Evolutionary conservation across 495 filamentous ascomycete genomes (phyloP), one percentile per base, ranked within the genome.

Genomic region (Friedmanniomyces simplex): DNA sequence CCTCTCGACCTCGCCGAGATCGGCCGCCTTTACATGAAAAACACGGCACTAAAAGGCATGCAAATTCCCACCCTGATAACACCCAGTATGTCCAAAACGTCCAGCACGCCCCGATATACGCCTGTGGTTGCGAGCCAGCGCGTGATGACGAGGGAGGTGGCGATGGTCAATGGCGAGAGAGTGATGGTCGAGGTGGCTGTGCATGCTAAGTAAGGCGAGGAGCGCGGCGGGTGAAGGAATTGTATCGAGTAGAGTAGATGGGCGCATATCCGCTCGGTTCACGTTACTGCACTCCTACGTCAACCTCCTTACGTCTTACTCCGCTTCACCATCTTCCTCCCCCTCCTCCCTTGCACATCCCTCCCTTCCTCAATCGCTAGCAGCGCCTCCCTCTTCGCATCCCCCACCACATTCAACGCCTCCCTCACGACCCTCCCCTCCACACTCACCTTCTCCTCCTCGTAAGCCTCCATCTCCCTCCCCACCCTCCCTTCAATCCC

Each of bases 341-440:
- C 86, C 65, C 85, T 75, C 73, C 87, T 87, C 11, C 87, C 87
- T 34, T 78, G 78, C 24, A 96, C 87, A 70, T 96, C 90, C 63
- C 85, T 82, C 4, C 86, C 84, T 72, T 97, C 91, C 62, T 95
- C 93, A 68, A 97, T 87, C 71, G 91, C 87, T 53, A 95, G 69
- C 66, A 86, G 63, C 2, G 90, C 94, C 69, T 94, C 86, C 50
- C 91, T 77, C 77, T 96, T 97, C 76, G 89, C 91, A 71, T 89
- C 84, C 13, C 88, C 84, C 13, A 99, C 91, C 43, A 86, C 72
- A 78, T 95, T 95, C 67, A 99, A 71, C 48, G 82, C 79, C 50
- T 90, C 89, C 51, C 86, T 77, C 24, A 93, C 76, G 25, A 99
- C 88, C 55, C 93, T 76, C 3, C 82, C 83, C 74, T 97, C 89